phyloP scores from a whole-genome alignment of 2,329 filamentous ascomycete species.

The Aureobasidium sp. region DNA sequence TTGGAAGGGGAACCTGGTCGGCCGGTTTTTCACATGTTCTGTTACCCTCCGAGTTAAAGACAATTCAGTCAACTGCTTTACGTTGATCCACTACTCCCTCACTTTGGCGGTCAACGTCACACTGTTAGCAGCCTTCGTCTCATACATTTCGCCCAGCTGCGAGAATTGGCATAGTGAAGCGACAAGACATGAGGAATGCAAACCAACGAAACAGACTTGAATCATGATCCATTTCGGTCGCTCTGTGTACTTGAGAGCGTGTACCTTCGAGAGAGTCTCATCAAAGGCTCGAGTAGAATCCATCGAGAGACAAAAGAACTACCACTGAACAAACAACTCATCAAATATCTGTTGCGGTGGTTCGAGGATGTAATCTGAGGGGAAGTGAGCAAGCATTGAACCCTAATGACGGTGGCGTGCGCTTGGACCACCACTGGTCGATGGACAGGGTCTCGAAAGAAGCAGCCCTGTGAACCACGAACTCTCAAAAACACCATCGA shows the following conservation, averaged over 20 bases:
- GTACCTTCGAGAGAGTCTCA: neutral
- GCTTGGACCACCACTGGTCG: neutral
- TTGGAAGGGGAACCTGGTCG: neutral
- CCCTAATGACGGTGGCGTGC: neutral
- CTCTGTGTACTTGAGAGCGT: neutral
- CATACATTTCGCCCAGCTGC: neutral
- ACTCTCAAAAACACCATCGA: neutral
- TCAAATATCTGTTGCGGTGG: neutral
- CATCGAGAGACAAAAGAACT: neutral
- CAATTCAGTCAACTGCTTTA: neutral
- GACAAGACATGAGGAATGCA: neutral
- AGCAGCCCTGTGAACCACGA: constrained; percentile 6
- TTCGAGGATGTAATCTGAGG: neutral
- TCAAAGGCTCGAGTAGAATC: neutral
- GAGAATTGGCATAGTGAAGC: neutral
- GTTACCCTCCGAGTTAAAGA: neutral
- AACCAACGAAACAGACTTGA: too few relatives aligned
- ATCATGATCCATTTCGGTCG: too few relatives aligned
- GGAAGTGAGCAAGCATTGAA: neutral
- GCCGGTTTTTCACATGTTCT: neutral
- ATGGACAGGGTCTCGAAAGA: constrained; percentile 2
- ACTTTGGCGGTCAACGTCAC: too few relatives aligned
- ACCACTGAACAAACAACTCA: too few relatives aligned
- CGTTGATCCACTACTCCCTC: neutral
- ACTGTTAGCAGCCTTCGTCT: neutral